A percentile compares a stretch with the other conserved stretches of the same genome.
Evolutionary conservation across 805 yeast species (phyloP).

Genomic region (Metschnikowia koreensis): DNA sequence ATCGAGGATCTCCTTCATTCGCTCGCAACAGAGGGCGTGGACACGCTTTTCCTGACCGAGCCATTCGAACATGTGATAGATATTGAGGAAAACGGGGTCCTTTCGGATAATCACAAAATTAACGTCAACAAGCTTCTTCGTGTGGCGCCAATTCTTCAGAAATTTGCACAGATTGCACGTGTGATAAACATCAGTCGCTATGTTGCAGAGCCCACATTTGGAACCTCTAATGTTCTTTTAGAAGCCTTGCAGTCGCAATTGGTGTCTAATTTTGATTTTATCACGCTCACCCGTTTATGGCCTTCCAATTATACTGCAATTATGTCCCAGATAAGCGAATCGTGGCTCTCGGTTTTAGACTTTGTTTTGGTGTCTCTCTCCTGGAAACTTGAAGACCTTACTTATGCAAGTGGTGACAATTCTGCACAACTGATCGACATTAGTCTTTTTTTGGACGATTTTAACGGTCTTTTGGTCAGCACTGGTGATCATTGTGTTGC

Average conservation of each 20-base stretch:
- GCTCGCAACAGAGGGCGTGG: conserved; percentile 14
- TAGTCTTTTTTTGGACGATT: conserved; percentile 22
- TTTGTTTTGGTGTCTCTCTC: conserved; percentile 27
- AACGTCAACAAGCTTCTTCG: conserved; percentile 16
- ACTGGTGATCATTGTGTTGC: conserved; percentile 12
- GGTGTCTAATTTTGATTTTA: conserved; percentile 22
- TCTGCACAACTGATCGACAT: conserved; percentile 26
- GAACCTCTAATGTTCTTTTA: conserved; percentile 11
- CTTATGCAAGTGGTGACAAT: conserved; percentile 21
- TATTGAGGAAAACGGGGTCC: conserved; percentile 13
- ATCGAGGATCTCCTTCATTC: conserved; percentile 25
- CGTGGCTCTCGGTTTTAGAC: conserved; percentile 24
- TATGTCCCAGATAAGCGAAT: conserved; percentile 12
- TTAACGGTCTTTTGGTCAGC: conserved; percentile 16
- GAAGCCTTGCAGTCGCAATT: conserved; percentile 21
- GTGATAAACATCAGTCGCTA: conserved; percentile 24
- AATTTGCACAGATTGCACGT: conserved; percentile 27
- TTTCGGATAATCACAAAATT: conserved; percentile 18
- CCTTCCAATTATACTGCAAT: conserved; percentile 20
- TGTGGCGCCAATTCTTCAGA: conserved; percentile 19
- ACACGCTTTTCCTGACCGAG: conserved; percentile 6
- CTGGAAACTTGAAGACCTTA: conserved; percentile 37
- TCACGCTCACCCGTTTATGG: conserved; percentile 21
- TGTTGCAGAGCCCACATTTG: conserved; percentile 18
- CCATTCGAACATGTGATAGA: conserved; percentile 11